Evolutionary conservation across 2,329 filamentous ascomycete genomes (phyloP).

Genomic region (Fusarium sp.): DNA sequence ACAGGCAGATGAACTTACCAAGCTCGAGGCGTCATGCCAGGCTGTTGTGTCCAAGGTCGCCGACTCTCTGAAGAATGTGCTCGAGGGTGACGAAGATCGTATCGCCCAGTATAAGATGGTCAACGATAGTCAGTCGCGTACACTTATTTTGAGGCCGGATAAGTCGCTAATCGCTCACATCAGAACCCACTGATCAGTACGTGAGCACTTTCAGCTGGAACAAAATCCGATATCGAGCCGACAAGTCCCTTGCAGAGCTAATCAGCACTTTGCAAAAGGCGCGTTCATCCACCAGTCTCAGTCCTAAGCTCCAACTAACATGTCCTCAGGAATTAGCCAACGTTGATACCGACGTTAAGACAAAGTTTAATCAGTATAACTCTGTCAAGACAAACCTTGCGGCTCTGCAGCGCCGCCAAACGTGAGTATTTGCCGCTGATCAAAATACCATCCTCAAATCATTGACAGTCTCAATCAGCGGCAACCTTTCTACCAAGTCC

Average conservation of each 20-base stretch:
- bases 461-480: slow-evolving; percentile 59
- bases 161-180: slow-evolving; percentile 39
- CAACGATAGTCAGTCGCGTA: slow-evolving; percentile 79
- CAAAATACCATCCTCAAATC: neutral
- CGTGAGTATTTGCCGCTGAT: slow-evolving; percentile 60
- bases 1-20: slow-evolving; percentile 93
- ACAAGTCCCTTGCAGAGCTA: slow-evolving; percentile 88
- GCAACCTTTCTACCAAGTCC: slow-evolving; percentile 94
- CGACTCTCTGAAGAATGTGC: slow-evolving; percentile 83
- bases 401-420: slow-evolving; percentile 85
- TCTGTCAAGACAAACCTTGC: slow-evolving; percentile 86
- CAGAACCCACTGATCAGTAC: slow-evolving; percentile 97
- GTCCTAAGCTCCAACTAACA: slow-evolving; percentile 7
- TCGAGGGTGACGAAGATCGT: slow-evolving; percentile 86
- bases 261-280: slow-evolving; percentile 91
- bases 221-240: slow-evolving; percentile 94
- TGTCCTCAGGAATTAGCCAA: slow-evolving; percentile 78
- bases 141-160: neutral
- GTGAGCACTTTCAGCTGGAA: slow-evolving; percentile 93
- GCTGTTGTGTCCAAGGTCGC: slow-evolving; percentile 87
- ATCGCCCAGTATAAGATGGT: slow-evolving; percentile 89
- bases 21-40: slow-evolving; percentile 84
- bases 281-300: neutral
- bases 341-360: slow-evolving; percentile 95
- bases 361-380: slow-evolving; percentile 95